A percentile compares a stretch with the other conserved stretches of the same genome.
phyloP scores from a whole-genome alignment of 495 filamentous ascomycete genomes.

The Cudoniella acicularis region DNA sequence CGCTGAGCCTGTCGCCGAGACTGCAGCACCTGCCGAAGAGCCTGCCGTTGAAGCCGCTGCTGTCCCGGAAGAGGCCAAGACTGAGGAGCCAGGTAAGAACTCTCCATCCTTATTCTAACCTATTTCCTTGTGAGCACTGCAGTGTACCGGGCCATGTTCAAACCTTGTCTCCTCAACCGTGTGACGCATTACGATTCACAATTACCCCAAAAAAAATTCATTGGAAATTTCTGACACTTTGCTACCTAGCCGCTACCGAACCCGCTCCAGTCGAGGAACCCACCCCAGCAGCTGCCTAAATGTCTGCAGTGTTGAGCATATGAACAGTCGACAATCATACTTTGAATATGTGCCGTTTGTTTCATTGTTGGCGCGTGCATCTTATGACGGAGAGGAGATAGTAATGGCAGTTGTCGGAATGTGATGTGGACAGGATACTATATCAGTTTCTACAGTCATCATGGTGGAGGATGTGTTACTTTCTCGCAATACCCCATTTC shows the following conservation, averaged over 20 bases:
- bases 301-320: conserved; percentile 2
- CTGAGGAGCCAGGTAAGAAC: conserved; percentile 7
- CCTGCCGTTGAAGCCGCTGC: background rate
- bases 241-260: background rate
- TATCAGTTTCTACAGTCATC: conserved; percentile 9
- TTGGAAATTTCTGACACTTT: too few relatives aligned
- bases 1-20: conserved; percentile 13
- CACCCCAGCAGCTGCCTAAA: conserved; percentile 27
- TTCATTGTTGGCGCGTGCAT: conserved; percentile 7
- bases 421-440: conserved; percentile 15
- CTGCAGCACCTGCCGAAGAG: conserved; percentile 8
- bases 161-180: too few relatives aligned
- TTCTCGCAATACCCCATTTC: conserved; percentile 25
- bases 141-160: too few relatives aligned
- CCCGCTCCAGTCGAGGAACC: conserved; percentile 32
- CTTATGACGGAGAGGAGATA: conserved; percentile 11
- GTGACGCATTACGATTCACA: too few relatives aligned
- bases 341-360: background rate
- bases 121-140: conserved; percentile 2
- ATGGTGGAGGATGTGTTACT: conserved; percentile 5
- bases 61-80: conserved; percentile 2
- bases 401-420: conserved; percentile 21
- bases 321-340: background rate
- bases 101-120: conserved; percentile 1
- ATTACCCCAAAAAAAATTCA: too few relatives aligned